Conservation (phyloP, 2,329 filamentous ascomycete genomes). For the Diaporthe sp. region DNA sequence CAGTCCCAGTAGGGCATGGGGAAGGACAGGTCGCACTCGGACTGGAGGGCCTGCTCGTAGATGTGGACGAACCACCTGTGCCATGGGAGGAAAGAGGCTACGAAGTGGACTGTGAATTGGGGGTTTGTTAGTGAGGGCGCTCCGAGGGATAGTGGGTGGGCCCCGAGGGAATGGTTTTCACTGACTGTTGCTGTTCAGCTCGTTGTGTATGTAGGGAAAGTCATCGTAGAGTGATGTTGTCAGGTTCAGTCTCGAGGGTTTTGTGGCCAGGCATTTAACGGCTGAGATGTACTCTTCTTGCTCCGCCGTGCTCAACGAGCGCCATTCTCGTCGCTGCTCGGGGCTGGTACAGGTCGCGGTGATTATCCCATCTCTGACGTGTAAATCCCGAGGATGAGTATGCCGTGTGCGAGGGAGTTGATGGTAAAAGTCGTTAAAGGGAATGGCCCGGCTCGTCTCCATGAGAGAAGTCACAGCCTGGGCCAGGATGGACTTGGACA, state of each 20-base stretch:
- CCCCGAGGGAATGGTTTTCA: neutral
- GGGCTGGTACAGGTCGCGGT: neutral
- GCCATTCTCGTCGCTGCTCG: conserved; percentile 15
- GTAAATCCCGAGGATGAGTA: conserved; percentile 6
- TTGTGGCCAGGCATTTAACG: conserved; percentile 15
- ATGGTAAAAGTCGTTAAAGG: conserved; percentile 8
- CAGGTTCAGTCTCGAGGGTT: conserved; percentile 41
- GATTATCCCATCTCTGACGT: neutral
- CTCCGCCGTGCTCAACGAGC: conserved; percentile 20
- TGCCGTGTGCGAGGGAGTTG: neutral
- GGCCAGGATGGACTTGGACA: conserved; percentile 18
- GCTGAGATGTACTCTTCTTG: conserved; percentile 20
- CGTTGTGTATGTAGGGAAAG: conserved; percentile 50
- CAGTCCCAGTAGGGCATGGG: conserved; percentile 43
- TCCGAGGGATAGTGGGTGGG: neutral
- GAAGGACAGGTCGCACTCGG: conserved; percentile 47
- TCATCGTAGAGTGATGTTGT: conserved; percentile 50
- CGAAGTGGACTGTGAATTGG: conserved; percentile 45
- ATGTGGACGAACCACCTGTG: conserved; percentile 49
- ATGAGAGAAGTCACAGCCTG: conserved; percentile 18
- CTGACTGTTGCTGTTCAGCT: conserved; percentile 15
- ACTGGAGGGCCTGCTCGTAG: conserved; percentile 49
- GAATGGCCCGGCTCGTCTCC: conserved; percentile 25
- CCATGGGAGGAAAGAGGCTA: conserved; percentile 49
- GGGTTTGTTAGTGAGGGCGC: neutral